Base-by-base conservation (phyloP, 495 filamentous ascomycete genomes). In the Neurospora sp. region DNA sequence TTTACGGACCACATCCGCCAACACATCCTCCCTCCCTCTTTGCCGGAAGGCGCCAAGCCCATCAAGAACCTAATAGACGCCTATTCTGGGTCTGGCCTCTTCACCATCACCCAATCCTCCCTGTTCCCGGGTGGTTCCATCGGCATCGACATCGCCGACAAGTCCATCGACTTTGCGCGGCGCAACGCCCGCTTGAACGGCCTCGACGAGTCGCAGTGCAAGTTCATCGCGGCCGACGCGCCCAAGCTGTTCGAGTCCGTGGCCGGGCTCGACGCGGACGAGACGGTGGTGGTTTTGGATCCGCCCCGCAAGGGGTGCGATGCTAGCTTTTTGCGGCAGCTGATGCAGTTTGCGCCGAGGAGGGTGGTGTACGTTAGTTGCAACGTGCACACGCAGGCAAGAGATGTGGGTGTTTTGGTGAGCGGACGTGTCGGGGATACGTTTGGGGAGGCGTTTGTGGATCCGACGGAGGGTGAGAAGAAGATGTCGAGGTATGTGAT, bases 231-330 rank as follows among this genome's bases (percentile, higher is more conserved):
- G 31, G 94, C 94, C 54, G 93, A 97, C 79, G 96, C 96, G 2
- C 84, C 90, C 16, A 83, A 88, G 66, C 89, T 98, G 31, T 99
- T 99, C 87, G 87, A 89, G 71, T 84, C 87, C 74, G 87, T 92
- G 0, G 3, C n/a, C 6, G 84, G 80, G 0, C 94, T 92, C 82
- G 89, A 90, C 4, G 79, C 92, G 9, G 89, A 92, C 59, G 89
- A 97, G 81, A 97, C 95, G 0, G 90, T 91, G 41, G 92, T 98
- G 16, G 89, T 99, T 48, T 91, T 98, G 74, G 96, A 99, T 81
- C 96, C 96, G 40, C 94, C 96, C 31, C 87, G 96, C 70, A 99
- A 98, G 81, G 96, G 96, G 11, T 98, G 96, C 80, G 95, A 97
- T 72, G 89, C 91, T 14, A 86, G 85, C 69, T 99, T 99, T 81